phyloP scores from a whole-genome alignment of 2,329 filamentous ascomycete genomes.

The Beauveria sp. region DNA sequence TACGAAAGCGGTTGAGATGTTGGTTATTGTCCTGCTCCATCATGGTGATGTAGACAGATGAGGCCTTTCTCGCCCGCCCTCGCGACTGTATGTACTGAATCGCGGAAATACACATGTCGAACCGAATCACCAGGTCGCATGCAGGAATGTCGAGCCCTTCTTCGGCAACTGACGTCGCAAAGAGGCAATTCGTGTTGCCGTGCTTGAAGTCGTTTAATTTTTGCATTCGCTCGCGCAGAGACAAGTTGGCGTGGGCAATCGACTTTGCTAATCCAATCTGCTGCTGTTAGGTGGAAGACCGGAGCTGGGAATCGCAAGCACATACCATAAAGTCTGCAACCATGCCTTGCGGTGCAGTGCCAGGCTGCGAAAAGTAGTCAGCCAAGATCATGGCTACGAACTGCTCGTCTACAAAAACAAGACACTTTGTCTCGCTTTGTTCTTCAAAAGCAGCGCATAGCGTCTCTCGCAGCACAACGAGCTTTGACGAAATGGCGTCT shows the following conservation, averaged over 20 bases:
- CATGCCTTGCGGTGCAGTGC: slow-evolving; percentile 51
- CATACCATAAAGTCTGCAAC: slow-evolving; percentile 55
- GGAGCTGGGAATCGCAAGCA: neutral
- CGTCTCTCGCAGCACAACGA: slow-evolving; percentile 52
- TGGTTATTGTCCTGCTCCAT: slow-evolving; percentile 60
- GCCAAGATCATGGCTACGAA: slow-evolving; percentile 68
- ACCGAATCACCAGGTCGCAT: slow-evolving; percentile 62
- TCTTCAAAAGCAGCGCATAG: slow-evolving; percentile 58
- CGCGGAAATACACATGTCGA: slow-evolving; percentile 81
- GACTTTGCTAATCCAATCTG: slow-evolving; percentile 23
- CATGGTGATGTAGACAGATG: slow-evolving; percentile 82
- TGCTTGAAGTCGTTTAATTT: slow-evolving; percentile 59
- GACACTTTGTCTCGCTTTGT: slow-evolving; percentile 50
- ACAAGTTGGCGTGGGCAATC: slow-evolving; percentile 49
- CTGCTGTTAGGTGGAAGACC: neutral
- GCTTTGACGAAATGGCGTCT: slow-evolving; percentile 62
- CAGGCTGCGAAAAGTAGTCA: slow-evolving; percentile 53
- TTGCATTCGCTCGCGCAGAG: slow-evolving; percentile 66
- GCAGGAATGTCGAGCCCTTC: slow-evolving; percentile 62
- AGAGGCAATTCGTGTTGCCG: slow-evolving; percentile 54
- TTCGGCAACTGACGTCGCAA: slow-evolving; percentile 60
- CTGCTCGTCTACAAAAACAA: slow-evolving; percentile 78
- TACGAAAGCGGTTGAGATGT: slow-evolving; percentile 49
- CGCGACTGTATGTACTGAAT: slow-evolving; percentile 94
- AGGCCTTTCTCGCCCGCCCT: slow-evolving; percentile 69